These are phyloP conservation scores for Fomitopsis betulina DNA, from an alignment of 1,284 basidiomycete species.

Conservation along the genomic window DNA sequence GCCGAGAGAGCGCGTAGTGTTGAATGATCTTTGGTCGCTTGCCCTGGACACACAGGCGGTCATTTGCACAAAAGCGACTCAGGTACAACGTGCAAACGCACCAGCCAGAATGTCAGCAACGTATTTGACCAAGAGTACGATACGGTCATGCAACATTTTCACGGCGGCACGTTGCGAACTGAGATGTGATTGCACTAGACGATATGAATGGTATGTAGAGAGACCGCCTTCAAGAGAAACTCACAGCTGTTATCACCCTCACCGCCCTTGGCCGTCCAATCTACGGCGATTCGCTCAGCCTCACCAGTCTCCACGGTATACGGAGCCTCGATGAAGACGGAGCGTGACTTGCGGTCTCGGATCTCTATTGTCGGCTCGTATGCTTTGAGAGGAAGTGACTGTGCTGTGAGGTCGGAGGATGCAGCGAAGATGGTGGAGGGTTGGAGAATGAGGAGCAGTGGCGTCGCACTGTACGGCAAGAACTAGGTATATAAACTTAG, in stretches of 20 bases:
- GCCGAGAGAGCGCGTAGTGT: constrained; percentile 83
- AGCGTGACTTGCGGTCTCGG: constrained; percentile 68
- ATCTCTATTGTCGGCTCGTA: constrained; percentile 87
- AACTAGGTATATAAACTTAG: constrained; percentile 41
- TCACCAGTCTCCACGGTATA: constrained; percentile 96
- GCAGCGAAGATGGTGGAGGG: constrained; percentile 47
- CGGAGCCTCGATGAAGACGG: constrained; percentile 77
- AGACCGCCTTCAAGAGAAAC: constrained; percentile 21
- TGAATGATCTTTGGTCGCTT: constrained; percentile 69
- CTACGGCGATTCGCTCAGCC: constrained; percentile 96
- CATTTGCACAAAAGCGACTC: not conserved
- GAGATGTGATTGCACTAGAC: constrained; percentile 81
- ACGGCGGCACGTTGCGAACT: constrained; percentile 92
- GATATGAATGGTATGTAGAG: not conserved
- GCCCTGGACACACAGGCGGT: constrained; percentile 37
- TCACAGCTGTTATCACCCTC: constrained; percentile 76
- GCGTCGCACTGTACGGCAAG: constrained; percentile 67
- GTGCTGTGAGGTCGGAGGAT: constrained; percentile 51
- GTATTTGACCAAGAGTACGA: constrained; percentile 80
- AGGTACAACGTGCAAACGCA: constrained; percentile 26
- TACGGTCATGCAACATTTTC: constrained; percentile 92
- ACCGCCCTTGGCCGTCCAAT: constrained; percentile 91
- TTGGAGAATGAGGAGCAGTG: constrained; percentile 71
- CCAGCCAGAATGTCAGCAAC: constrained; percentile 73
- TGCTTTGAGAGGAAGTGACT: constrained; percentile 81